Conservation (phyloP, 2,329 filamentous ascomycete species). For the Chaetomium sp. region DNA sequence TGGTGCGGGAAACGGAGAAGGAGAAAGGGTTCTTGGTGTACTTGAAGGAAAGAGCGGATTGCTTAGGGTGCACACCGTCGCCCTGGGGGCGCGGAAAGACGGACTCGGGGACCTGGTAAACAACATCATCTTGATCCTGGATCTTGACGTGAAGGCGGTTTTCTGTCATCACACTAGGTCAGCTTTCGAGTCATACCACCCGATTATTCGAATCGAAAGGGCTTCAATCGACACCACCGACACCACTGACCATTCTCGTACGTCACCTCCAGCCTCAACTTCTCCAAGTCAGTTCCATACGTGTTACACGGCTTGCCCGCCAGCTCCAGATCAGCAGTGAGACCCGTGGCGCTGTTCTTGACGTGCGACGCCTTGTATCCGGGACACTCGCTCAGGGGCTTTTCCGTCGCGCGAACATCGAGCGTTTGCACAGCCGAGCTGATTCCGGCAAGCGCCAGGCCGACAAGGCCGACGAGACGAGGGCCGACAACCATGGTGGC, state of each 20-base stretch:
- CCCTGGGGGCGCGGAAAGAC: conserved; percentile 56
- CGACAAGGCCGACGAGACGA: conserved; percentile 14
- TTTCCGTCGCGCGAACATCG: conserved; percentile 19
- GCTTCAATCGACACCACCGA: not conserved
- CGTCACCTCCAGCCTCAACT: conserved; percentile 55
- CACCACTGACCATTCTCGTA: conserved; percentile 48
- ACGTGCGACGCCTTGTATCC: conserved; percentile 57
- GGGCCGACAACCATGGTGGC: conserved; percentile 15
- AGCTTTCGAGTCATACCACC: not conserved
- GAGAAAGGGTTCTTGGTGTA: conserved; percentile 35
- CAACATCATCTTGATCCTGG: conserved; percentile 60
- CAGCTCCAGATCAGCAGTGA: conserved; percentile 58
- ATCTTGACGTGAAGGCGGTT: conserved; percentile 70
- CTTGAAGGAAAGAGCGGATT: conserved; percentile 43
- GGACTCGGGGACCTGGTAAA: conserved; percentile 68
- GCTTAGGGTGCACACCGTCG: conserved; percentile 21
- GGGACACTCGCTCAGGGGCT: conserved; percentile 41
- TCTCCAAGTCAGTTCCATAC: conserved; percentile 62
- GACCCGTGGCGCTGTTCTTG: conserved; percentile 39
- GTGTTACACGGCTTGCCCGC: conserved; percentile 60
- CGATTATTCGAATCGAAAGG: not conserved
- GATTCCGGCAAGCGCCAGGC: conserved; percentile 15
- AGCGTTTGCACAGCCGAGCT: conserved; percentile 11
- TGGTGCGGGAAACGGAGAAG: conserved; percentile 34
- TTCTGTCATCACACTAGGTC: conserved; percentile 34